A percentile compares a stretch with the other conserved stretches of the same genome.
Conservation (phyloP, 164 flowering plant genomes). For the Dillenia suffruticosa region DNA sequence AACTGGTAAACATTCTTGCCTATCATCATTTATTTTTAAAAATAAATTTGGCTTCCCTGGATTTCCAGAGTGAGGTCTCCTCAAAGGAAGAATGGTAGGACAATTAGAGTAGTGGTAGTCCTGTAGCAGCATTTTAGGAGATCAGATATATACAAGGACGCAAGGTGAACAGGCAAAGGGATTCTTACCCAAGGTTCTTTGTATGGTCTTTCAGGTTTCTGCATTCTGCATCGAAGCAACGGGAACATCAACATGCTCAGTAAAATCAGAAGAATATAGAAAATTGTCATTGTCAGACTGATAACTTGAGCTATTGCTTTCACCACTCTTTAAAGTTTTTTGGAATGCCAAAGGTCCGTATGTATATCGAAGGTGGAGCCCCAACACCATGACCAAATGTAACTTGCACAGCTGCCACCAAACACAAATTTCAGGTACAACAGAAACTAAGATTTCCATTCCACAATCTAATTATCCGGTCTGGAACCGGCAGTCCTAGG, state of each 20-base stretch:
- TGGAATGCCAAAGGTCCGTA: slow-evolving; percentile 29
- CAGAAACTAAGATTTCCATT: too few relatives aligned
- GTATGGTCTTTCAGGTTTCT: slow-evolving; percentile 32
- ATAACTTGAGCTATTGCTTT: slow-evolving; percentile 8
- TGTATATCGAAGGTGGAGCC: slow-evolving; percentile 12
- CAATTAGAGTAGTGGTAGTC: slow-evolving; percentile 29
- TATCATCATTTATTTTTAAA: neutral
- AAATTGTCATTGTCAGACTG: slow-evolving; percentile 18
- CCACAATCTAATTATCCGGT: too few relatives aligned
- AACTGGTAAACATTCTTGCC: too few relatives aligned
- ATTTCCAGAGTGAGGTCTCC: slow-evolving; percentile 64
- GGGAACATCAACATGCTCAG: slow-evolving; percentile 9
- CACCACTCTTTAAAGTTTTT: slow-evolving; percentile 15
- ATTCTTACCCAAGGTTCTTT: slow-evolving; percentile 52
- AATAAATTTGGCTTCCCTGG: slow-evolving; percentile 41
- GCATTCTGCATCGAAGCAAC: neutral
- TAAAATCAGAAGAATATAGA: slow-evolving; percentile 1
- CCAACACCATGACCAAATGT: slow-evolving; percentile 39
- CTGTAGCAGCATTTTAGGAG: slow-evolving; percentile 25
- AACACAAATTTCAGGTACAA: neutral
- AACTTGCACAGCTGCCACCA: slow-evolving; percentile 42
- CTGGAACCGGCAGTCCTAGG: too few relatives aligned
- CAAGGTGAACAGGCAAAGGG: neutral
- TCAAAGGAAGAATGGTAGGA: slow-evolving; percentile 62
- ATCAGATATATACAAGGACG: slow-evolving; percentile 3